These are phyloP conservation scores for Maudiozyma barnettii DNA, from an alignment of 805 yeast genomes.

Conservation along the genomic window DNA sequence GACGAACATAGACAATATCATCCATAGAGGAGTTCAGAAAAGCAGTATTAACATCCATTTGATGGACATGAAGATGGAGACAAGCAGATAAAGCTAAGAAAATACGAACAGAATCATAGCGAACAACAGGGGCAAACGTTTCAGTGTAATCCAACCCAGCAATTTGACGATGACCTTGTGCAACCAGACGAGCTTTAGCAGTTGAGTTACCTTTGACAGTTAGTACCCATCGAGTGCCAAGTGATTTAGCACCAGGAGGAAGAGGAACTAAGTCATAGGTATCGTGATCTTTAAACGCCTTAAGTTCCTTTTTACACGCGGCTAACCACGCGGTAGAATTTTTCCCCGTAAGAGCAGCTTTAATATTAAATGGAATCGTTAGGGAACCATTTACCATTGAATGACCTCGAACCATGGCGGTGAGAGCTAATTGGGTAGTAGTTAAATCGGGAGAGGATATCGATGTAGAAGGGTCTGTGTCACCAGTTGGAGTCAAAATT, in stretches of 20 bases:
- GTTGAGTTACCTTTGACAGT: slow-evolving; percentile 7
- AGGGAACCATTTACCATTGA: not conserved
- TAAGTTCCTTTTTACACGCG: slow-evolving; percentile 3
- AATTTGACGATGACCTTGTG: slow-evolving; percentile 18
- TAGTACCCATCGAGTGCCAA: slow-evolving; percentile 15
- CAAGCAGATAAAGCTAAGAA: slow-evolving; percentile 5
- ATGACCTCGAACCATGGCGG: not conserved
- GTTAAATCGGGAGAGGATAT: too few relatives aligned
- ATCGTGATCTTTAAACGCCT: slow-evolving; percentile 3
- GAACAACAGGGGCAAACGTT: slow-evolving; percentile 23
- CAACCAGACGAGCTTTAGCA: slow-evolving; percentile 21
- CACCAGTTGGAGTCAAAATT: too few relatives aligned
- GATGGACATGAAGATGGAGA: slow-evolving; percentile 5
- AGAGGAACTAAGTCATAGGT: slow-evolving; percentile 6
- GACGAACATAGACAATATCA: slow-evolving; percentile 3
- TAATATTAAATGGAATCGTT: not conserved
- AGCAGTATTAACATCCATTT: slow-evolving; percentile 19
- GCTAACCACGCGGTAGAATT: slow-evolving; percentile 2
- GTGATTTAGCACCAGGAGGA: slow-evolving; percentile 4
- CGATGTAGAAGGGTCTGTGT: too few relatives aligned
- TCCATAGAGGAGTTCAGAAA: slow-evolving; percentile 9
- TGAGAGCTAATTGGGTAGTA: too few relatives aligned
- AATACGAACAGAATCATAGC: slow-evolving; percentile 12
- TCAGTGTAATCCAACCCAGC: slow-evolving; percentile 21
- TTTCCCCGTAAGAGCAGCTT: not conserved